Base-by-base conservation (phyloP, 768 basidiomycete species). In the Bullera alba region DNA sequence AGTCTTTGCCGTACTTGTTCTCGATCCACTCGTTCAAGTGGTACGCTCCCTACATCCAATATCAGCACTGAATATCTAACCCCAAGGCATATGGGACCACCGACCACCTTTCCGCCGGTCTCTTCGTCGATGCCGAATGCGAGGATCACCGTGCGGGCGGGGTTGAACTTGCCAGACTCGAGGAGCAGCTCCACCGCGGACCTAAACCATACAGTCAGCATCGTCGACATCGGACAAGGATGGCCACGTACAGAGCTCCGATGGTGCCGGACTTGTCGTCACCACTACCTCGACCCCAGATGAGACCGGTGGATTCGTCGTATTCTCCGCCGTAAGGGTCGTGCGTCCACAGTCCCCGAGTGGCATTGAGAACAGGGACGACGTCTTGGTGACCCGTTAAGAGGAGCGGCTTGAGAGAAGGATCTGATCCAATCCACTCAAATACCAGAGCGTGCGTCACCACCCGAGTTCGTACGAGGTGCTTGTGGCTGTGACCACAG, bases 381-480 rank as follows among this genome's bases (percentile, higher is more conserved):
- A 69, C 67, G 43, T 71, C 69, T 56, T 72, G 70, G 36, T 72
- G 68, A 16, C 60, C 69, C 1, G 62, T 65, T 37, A 71, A 69
- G 12, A 88, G 74, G 15, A 87, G 58, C 0, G 87, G 86, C 65
- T 85, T 84, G n/a, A 85, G 74, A 0, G 75, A 72, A 10, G 68
- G 51, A 56, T 86, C 77, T 3, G 79, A 77, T 1, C 86, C 86
- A 46, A 77, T 74, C 85, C 86, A 87, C 42, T 81, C 79, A 63
- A 80, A 85, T 6, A 86, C 70, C 17, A 88, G 75, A 0, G 80
- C 86, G 59, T 84, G 85, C 0, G 81, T 84, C 66, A 86, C 84
- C 57, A 88, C 81, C 60, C 83, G 83, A 8, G 80, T 82, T 47
- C 84, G 74, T 19, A 75, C 63, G 37, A 87, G 75, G 7, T 70